Evolutionary conservation across 106 monocot species (phyloP), one percentile per base, ranked within the genome.

Genomic region (Dioscorea alata): DNA sequence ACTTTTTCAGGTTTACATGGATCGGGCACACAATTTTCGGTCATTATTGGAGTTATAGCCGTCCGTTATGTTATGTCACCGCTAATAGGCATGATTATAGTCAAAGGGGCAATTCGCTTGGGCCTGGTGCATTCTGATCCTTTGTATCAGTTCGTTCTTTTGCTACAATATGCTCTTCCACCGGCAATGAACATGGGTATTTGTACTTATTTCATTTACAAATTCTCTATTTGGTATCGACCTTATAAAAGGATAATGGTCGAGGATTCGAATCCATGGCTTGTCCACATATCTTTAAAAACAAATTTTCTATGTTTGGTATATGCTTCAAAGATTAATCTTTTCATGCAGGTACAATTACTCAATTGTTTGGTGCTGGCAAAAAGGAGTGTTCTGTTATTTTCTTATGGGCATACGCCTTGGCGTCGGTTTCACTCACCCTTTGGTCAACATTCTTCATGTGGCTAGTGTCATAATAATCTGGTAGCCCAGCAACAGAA

Each of bases 321-420:
- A 3, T 42, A 42, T 42, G 42, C 42, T 42, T 42, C 10, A 10
- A 42, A 3, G 6, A 10, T 10, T 42, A 1, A 0, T 42, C 42
- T 42, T 42, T 2, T 42, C 4, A 42, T 42, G 42, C 6, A 90
- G 86, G 85, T 49, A 90, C 86, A 1, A 90, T 90, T 6, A 90
- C 83, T 48, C 90, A 90, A 42, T 65, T 86, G 65, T 90, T 90
- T 63, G 90, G 90, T 2, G 75, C 80, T 17, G 90, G 90, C 1
- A 86, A 90, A 76, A 86, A 65, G 23, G 90, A 90, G 61, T 86
- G 86, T 70, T 86, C 90, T 0, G 83, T 90, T 9, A 83, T 90
- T 48, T 81, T 90, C 34, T 75, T 90, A 0, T 90, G 90, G 90
- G 28, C 77, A 35, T 90, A 90, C 60, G 33, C 81, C 4, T 79